Evolutionary conservation across 441 rosid species (phyloP).

Genomic region (Iberis amara): DNA sequence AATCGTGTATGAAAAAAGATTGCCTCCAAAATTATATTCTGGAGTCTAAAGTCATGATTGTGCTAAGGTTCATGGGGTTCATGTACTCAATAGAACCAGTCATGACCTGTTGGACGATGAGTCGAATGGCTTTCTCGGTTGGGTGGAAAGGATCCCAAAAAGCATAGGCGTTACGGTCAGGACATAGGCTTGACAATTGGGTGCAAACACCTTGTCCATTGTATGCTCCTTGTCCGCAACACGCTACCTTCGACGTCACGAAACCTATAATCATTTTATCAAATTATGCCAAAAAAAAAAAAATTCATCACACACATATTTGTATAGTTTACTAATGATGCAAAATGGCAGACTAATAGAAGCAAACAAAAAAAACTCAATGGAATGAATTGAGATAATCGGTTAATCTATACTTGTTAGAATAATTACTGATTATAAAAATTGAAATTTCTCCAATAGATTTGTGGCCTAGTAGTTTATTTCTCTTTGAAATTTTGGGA

Average conservation of each 20-base stretch:
- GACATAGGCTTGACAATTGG: slow-evolving; percentile 38
- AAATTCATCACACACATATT: neutral
- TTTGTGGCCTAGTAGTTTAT: too few relatives aligned
- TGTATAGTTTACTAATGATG: neutral
- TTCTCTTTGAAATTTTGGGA: too few relatives aligned
- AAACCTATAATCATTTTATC: slow-evolving; percentile 24
- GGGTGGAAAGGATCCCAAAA: slow-evolving; percentile 61
- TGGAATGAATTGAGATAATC: neutral
- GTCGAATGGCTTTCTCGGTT: slow-evolving; percentile 41
- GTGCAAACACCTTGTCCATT: slow-evolving; percentile 49
- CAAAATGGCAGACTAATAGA: neutral
- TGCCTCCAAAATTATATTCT: slow-evolving; percentile 3
- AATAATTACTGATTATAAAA: too few relatives aligned
- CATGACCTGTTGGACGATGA: slow-evolving; percentile 44
- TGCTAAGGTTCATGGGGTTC: slow-evolving; percentile 62
- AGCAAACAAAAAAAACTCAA: neutral
- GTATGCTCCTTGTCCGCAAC: slow-evolving; percentile 52
- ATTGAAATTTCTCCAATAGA: too few relatives aligned
- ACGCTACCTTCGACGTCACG: slow-evolving; percentile 34
- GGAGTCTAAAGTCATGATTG: slow-evolving; percentile 38
- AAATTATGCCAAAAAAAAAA: neutral
- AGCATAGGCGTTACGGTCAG: slow-evolving; percentile 33
- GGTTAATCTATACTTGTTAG: neutral
- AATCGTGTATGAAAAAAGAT: neutral
- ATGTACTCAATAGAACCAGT: slow-evolving; percentile 42